Base-by-base conservation (phyloP, 202 grass and related monocot genomes). In the Saccharum hybrid region DNA sequence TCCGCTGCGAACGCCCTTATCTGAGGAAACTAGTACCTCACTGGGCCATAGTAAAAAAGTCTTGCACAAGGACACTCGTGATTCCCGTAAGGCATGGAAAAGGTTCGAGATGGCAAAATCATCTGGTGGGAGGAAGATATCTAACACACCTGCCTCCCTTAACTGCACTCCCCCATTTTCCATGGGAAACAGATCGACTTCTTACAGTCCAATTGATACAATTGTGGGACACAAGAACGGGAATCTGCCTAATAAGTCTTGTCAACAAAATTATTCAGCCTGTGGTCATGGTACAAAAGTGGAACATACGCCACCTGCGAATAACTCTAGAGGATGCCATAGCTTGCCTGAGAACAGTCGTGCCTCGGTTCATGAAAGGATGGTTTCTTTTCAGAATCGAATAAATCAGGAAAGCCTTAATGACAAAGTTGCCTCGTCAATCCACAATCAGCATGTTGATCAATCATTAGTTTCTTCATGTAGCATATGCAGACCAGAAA, bases 81-180 rank as follows among this genome's bases (percentile, higher is more conserved):
- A 90, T 90, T 71, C 82, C 16, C 72, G 6, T 40, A 92, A 90
- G 91, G 90, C 92, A 80, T 97, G 94, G 94, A 92, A 91, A 91
- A 91, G 73, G 90, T 68, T 97, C 84, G 81, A 92, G 76, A 86
- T 78, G 8, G 94, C 88, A 65, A 92, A 90, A 82, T 74, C 80
- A 30, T 36, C 70, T 64, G 57, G 72, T 81, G 66, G 34, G 51
- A 87, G 43, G 76, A 83, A 90, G 74, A 70, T 30, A 89, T 63
- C 36, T 65, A 65, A 71, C 38, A 89, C 68, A 10, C 41, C 77
- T 84, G 71, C 73, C 83, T 33, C 76, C 41, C 54, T 73, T 16
- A 68, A 66, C 21, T 79, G 49, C 60, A 67, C 46, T 51, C 2
- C 64, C 71, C 16, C 64, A 30, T 83, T 86, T 79, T 80, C 70